Evolutionary conservation across 306 rosid genomes (phyloP), one percentile per base, ranked within the genome.

Genomic region (Geum urbanum): DNA sequence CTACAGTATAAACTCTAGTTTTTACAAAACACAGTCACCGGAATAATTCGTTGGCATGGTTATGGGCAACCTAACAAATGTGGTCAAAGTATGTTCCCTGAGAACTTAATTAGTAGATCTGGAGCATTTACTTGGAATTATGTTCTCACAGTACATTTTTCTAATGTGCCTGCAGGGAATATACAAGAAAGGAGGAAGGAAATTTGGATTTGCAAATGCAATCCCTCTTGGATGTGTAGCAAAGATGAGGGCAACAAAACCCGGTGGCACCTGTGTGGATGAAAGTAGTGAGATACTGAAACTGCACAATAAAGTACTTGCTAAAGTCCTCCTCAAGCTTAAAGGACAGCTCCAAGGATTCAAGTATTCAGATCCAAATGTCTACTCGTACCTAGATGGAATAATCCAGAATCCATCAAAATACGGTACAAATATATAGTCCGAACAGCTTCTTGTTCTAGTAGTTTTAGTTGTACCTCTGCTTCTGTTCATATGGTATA

Each of bases 161-260:
- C 49, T 32, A 10, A 22, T 50, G 18, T 32, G 35, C 19, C 37
- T 32, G 4, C 18, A 77, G 82, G 79, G 60, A 60, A 70, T 81
- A 54, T 65, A 74, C 50, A 49, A 59, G 14, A 22, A 9, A 11
- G 82, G 85, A 59, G 85, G 77, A 20, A 77, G 85, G 51, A 81
- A 81, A 73, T 74, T 81, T 71, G 79, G 71, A 9, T 18, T 71
- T 41, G 0, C 61, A 22, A 22, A 12, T 66, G 40, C 60, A 9
- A 51, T 50, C 20, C 64, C 77, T 13, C 3, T 80, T 8, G 70
- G 76, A 10, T 61, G 73, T 16, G 50, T 20, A 1, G 74, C 83
- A 2, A 5, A 0, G 6, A 37, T 39, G 5, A 76, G 70, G 46
- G 39, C 56, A 51, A 16, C 63, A 35, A 18, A 63, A 40, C 45